Conservation (phyloP, 2,329 filamentous ascomycete genomes). For the Polytolypa hystricis region DNA sequence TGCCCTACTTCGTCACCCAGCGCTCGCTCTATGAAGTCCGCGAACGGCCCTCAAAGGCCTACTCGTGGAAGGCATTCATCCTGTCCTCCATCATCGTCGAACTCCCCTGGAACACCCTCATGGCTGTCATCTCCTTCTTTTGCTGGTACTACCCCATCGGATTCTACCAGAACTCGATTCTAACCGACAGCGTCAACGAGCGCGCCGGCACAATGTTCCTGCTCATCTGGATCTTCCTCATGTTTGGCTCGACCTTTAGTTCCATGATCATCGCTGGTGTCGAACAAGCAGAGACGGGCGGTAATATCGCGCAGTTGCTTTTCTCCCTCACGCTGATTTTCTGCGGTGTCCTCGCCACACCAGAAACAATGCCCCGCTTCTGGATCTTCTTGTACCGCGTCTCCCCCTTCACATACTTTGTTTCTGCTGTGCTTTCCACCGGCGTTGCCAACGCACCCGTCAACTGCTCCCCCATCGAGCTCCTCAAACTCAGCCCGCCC, state of each 20-base stretch:
- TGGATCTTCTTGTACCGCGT: conserved; percentile 70
- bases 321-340: conserved; percentile 51
- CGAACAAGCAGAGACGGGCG: conserved; percentile 57
- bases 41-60: conserved; percentile 55
- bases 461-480: conserved; percentile 24
- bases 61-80: conserved; percentile 63
- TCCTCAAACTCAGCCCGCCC: conserved; percentile 37
- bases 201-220: conserved; percentile 56
- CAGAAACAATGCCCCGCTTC: conserved; percentile 52
- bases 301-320: conserved; percentile 50
- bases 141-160: conserved; percentile 58
- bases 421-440: conserved; percentile 30
- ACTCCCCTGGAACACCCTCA: conserved; percentile 54
- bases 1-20: conserved; percentile 49
- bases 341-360: conserved; percentile 42
- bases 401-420: conserved; percentile 54
- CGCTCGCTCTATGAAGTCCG: conserved; percentile 49
- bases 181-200: conserved; percentile 31
- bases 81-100: conserved; percentile 61
- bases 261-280: conserved; percentile 63
- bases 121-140: conserved; percentile 51
- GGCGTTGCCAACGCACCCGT: conserved; percentile 22
- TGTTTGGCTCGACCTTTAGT: conserved; percentile 62
- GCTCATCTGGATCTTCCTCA: conserved; percentile 53
- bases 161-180: conserved; percentile 32